phyloP scores from a whole-genome alignment of 352 stramenopile species.

The Phytophthora brassicae region DNA sequence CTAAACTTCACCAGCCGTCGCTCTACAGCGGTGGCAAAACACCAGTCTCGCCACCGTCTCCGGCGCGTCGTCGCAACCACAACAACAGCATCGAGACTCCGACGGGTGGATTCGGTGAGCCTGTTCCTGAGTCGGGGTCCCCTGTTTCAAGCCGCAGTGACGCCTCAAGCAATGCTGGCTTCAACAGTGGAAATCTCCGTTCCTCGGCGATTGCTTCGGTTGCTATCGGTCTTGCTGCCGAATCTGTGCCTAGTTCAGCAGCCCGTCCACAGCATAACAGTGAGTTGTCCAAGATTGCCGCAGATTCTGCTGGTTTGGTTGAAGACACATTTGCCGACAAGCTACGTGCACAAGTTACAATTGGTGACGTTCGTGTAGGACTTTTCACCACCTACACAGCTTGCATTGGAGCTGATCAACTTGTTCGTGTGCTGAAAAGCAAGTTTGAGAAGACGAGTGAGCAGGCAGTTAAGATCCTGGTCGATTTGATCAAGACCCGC shows the following conservation, averaged over 20 bases:
- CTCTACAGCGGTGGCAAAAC: slow-evolving; percentile 54
- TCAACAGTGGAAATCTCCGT: slow-evolving; percentile 47
- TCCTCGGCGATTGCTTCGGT: slow-evolving; percentile 62
- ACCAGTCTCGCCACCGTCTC: slow-evolving; percentile 40
- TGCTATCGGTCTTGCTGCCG: slow-evolving; percentile 48
- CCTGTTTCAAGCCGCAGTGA: slow-evolving; percentile 49
- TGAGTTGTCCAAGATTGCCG: slow-evolving; percentile 43
- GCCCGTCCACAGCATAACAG: slow-evolving; percentile 37
- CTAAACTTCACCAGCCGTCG: slow-evolving; percentile 85
- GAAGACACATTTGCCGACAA: slow-evolving; percentile 71
- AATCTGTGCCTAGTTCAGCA: slow-evolving; percentile 34
- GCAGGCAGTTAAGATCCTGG: slow-evolving; percentile 46
- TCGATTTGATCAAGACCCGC: slow-evolving; percentile 41
- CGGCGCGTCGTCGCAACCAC: slow-evolving; percentile 47
- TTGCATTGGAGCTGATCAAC: slow-evolving; percentile 52
- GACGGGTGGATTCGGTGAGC: slow-evolving; percentile 34
- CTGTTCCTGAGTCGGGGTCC: slow-evolving; percentile 33
- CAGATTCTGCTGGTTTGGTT: slow-evolving; percentile 37
- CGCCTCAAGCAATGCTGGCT: slow-evolving; percentile 41
- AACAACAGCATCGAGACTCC: slow-evolving; percentile 48
- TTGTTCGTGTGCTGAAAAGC: slow-evolving; percentile 54
- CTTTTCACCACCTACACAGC: slow-evolving; percentile 76
- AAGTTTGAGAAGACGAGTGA: slow-evolving; percentile 60
- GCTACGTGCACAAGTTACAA: slow-evolving; percentile 52
- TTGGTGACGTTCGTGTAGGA: slow-evolving; percentile 63